Base-by-base conservation (phyloP, 306 rosid species). In the Delonix regia region DNA sequence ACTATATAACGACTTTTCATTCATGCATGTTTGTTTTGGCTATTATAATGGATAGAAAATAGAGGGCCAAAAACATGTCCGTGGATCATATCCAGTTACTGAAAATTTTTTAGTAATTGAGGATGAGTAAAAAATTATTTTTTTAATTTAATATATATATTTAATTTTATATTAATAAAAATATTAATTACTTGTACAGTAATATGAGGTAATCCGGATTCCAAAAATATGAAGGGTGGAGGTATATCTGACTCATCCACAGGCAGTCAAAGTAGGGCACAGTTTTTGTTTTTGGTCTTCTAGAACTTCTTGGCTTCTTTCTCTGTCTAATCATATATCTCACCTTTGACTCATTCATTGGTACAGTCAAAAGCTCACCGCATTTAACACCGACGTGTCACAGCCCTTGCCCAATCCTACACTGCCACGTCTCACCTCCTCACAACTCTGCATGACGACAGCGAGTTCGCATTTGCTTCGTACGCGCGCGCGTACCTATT, bases 261-360 rank as follows among this genome's bases (percentile, higher is more conserved):
- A 27, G 52, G 64, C 39, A 74, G 89, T 88, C 91, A 88, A 85
- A 78, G 74, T 65, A 57, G 36, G 53, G 27, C 22, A 36, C 74
- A 49, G 62, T 56, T 16, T 70, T 71, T 61, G 56, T 53, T n/a
- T n/a, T n/a, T n/a, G n/a, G n/a, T n/a, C n/a, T 76, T 53, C 34
- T 28, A 16, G 75, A 78, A 71, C 71, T 73, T 76, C 45, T n/a
- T n/a, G n/a, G n/a, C n/a, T 25, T 83, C 56, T 34, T 69, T 57
- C 68, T 60, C 12, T 47, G 87, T 72, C 83, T 63, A 34, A 63
- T 63, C 15, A 16, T 9, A 63, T 16, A 18, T 62, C 44, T 70
- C 87, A 78, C 84, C 84, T 42, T 88, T 83, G 86, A 85, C 80
- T 34, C 25, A 12, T 74, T 67, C 73, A 2, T 51, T 18, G 9